phyloP scores from a whole-genome alignment of 1,284 basidiomycete species.

The Afroboletus lepidellus region DNA sequence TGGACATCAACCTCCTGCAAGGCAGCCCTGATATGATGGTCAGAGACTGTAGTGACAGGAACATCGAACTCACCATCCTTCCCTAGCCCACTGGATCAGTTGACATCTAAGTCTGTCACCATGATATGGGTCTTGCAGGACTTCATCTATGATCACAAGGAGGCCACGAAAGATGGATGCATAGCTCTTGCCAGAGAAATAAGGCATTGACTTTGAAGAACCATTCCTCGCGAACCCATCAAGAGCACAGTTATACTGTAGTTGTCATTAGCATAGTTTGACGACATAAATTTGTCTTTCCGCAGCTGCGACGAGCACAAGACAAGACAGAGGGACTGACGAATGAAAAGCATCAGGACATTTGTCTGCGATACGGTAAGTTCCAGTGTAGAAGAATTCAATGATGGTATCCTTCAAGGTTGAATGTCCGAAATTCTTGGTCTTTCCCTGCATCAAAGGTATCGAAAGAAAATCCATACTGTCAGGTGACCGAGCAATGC shows the following conservation, averaged over 20 bases:
- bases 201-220: neutral
- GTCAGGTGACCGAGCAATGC: too few species aligned
- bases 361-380: neutral
- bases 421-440: neutral
- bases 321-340: neutral
- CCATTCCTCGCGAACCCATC: neutral
- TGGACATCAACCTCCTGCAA: neutral
- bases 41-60: neutral
- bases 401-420: neutral
- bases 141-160: neutral
- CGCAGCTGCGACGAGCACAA: neutral
- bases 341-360: neutral
- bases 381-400: neutral
- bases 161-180: neutral
- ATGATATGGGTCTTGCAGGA: neutral
- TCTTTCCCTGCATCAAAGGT: neutral
- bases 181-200: neutral
- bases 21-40: neutral
- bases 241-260: neutral
- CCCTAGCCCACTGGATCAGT: neutral
- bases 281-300: neutral
- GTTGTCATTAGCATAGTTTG: neutral
- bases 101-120: neutral
- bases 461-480: neutral
- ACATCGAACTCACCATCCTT: neutral